phyloP scores from a whole-genome alignment of 805 yeast genomes.

The Novakomyces olei region DNA sequence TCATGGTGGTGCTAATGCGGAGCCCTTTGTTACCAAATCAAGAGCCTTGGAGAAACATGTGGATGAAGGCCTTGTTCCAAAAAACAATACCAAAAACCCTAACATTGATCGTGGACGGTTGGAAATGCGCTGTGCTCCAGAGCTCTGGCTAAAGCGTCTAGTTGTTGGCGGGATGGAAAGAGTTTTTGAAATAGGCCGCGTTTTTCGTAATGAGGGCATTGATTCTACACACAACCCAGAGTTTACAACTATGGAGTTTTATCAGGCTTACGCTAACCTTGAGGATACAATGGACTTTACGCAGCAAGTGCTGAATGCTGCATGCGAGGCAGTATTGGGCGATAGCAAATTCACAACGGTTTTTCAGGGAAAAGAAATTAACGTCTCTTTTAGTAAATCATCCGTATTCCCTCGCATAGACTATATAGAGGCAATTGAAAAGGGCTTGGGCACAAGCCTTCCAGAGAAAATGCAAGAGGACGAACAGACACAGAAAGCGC shows the following conservation, averaged over 20 bases:
- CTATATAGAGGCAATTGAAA: constrained; percentile 43
- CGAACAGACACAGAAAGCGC: constrained; percentile 11
- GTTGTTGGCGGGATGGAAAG: constrained; percentile 69
- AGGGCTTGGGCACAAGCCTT: constrained; percentile 25
- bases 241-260: constrained; percentile 75
- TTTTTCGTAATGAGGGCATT: constrained; percentile 79
- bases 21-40: constrained; percentile 45
- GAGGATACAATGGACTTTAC: constrained; percentile 45
- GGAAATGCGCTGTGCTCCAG: constrained; percentile 78
- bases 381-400: neutral
- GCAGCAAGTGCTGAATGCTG: constrained; percentile 24
- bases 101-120: constrained; percentile 14
- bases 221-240: constrained; percentile 90
- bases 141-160: constrained; percentile 71
- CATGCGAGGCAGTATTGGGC: neutral
- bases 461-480: constrained; percentile 26
- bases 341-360: neutral
- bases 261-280: constrained; percentile 46
- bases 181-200: constrained; percentile 68
- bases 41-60: constrained; percentile 6
- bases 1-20: constrained; percentile 80
- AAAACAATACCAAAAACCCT: no score
- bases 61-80: no score
- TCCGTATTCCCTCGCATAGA: constrained; percentile 27
- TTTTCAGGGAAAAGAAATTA: constrained; percentile 3